These are phyloP conservation scores for Cryptosporidium felis DNA, from an alignment of 169 alveolate genomes.

Conservation along the genomic window DNA sequence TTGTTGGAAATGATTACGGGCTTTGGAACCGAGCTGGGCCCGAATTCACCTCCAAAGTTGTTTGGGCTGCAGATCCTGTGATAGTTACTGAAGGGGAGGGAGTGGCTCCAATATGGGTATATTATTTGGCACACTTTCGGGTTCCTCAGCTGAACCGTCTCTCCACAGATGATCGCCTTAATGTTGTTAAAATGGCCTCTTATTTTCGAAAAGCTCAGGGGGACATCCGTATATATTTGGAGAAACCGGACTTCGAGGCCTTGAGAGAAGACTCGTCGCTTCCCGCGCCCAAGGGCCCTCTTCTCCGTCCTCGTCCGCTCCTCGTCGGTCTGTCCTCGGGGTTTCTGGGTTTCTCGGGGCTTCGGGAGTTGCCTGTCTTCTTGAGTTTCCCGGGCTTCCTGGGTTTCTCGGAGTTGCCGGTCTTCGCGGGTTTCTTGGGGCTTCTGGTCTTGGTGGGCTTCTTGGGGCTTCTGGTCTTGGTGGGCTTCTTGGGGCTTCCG, in stretches of 20 bases:
- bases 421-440: too few relatives aligned
- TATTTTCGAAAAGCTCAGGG: slow-evolving; percentile 32
- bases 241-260: not conserved
- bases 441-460: too few relatives aligned
- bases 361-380: too few relatives aligned
- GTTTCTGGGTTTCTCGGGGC: too few relatives aligned
- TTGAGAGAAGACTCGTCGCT: not conserved
- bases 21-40: not conserved
- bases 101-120: slow-evolving; percentile 57
- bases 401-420: too few relatives aligned
- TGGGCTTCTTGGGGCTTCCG: too few relatives aligned
- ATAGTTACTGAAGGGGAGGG: slow-evolving; percentile 24
- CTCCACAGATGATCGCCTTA: slow-evolving; percentile 65
- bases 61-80: not conserved
- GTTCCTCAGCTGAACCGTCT: not conserved
- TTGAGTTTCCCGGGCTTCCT: too few relatives aligned
- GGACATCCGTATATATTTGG: slow-evolving; percentile 38
- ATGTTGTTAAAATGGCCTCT: slow-evolving; percentile 7
- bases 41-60: too few relatives aligned
- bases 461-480: too few relatives aligned
- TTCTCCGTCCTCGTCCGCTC: not conserved
- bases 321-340: too few relatives aligned
- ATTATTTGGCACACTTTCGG: not conserved
- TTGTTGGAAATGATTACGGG: not conserved
- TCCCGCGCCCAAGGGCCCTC: not conserved